Evolutionary conservation across 352 stramenopile species (phyloP), one percentile per base, ranked within the genome.

Genomic region (Phytophthora aleatoria): DNA sequence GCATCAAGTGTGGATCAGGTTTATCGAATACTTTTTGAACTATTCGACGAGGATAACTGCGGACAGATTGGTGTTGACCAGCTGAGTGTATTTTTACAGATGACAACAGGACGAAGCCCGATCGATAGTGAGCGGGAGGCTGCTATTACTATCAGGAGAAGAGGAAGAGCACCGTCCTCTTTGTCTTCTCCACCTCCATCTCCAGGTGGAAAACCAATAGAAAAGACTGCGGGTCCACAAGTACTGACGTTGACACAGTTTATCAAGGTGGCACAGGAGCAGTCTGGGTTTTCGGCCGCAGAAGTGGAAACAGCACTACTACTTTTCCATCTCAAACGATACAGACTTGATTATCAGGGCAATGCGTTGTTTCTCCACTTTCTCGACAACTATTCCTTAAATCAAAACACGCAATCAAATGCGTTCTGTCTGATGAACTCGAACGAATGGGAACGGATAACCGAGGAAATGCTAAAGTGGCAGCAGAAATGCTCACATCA

Each of bases 11-110:
- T 61, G 13, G n/a, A 56, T 2, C 67, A 80, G 13, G 57, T 84
- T 0, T 66, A 79, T 50, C 68, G 79, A 1, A 61, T 73, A 31
- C 27, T 87, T 1, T 87, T 87, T 44, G 65, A 70, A 26, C 35
- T 85, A 0, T 77, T 20, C 20, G 20, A 20, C 20, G 20, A 20
- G 20, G 1, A 20, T 85, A 74, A 39, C 13, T 69, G 54, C 28
- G 69, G 77, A 0, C 61, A 62, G 30, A 57, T 83, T 8, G 45
- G 36, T 31, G 38, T 42, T n/a, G 53, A 63, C 1, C 61, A 69
- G 48, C 16, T 69, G 7, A 13, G 61, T 31, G 13, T 8, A 3
- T 53, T 69, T 8, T 43, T 64, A 27, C 61, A 69, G 30, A 33
- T 69, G 38, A 52, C 53, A 31, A 45, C 42, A 7, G n/a, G 33